Evolutionary conservation across 768 basidiomycete genomes (phyloP).

Genomic region (Lentinula detonsa): DNA sequence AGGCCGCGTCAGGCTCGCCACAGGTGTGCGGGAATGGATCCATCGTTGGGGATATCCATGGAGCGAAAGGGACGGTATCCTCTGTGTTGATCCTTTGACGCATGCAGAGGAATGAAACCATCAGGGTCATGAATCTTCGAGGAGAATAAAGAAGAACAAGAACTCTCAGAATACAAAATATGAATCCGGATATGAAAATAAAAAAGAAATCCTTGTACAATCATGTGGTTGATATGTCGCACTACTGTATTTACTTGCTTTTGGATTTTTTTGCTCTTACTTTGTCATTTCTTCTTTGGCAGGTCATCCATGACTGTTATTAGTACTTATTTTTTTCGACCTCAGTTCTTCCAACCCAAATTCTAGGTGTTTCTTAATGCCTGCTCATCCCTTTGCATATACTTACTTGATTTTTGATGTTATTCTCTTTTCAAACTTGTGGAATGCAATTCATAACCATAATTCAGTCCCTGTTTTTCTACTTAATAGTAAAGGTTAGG

Average conservation of each 20-base stretch:
- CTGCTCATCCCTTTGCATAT: neutral
- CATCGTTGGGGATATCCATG: slow-evolving; percentile 95
- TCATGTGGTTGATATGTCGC: slow-evolving; percentile 5
- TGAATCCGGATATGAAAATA: neutral
- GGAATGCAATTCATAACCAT: neutral
- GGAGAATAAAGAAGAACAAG: neutral
- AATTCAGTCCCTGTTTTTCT: neutral
- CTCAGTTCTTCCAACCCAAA: neutral
- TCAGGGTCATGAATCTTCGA: neutral
- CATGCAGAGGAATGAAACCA: slow-evolving; percentile 44
- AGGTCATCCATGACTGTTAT: neutral
- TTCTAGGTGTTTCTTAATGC: neutral
- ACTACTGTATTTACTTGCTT: slow-evolving; percentile 4
- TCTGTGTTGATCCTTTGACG: slow-evolving; percentile 83
- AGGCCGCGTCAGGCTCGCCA: slow-evolving; percentile 75
- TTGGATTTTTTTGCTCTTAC: neutral
- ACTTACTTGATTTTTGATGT: neutral
- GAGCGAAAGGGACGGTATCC: slow-evolving; percentile 86
- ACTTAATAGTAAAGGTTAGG: neutral
- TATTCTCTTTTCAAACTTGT: neutral
- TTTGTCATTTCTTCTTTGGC: neutral
- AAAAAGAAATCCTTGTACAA: slow-evolving; percentile 1
- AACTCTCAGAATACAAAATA: neutral
- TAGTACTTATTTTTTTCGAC: neutral
- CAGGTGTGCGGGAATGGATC: slow-evolving; percentile 86